A percentile compares a stretch with the other conserved stretches of the same genome.
phyloP scores from a whole-genome alignment of 306 rosid genomes.

The Ormosia emarginata region DNA sequence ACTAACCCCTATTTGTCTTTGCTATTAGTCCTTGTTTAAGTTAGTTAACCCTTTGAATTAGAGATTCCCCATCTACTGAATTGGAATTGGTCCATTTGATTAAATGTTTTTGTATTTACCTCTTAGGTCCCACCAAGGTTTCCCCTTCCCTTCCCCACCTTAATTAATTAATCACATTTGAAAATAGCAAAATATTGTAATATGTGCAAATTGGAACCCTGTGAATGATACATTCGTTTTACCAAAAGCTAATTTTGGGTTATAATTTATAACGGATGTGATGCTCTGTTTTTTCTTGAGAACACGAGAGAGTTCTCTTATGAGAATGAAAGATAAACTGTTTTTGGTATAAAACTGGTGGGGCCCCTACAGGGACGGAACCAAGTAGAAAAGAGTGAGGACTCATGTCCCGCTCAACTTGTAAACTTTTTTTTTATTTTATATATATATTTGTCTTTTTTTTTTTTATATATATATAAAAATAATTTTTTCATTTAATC shows the following conservation, averaged over 20 bases:
- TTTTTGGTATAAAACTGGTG: not conserved
- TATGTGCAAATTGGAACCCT: not conserved
- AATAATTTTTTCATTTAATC: too few species aligned
- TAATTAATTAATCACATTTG: not conserved
- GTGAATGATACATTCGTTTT: not conserved
- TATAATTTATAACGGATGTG: conserved; percentile 2
- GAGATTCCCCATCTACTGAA: not conserved
- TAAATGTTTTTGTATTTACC: not conserved
- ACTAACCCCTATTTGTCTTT: not conserved
- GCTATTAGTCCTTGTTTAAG: not conserved
- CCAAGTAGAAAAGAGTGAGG: too few species aligned
- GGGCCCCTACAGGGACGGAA: too few species aligned
- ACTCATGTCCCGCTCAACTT: too few species aligned
- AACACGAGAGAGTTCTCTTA: not conserved
- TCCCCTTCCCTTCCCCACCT: not conserved
- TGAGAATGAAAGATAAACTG: not conserved
- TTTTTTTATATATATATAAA: too few species aligned
- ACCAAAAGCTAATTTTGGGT: conserved; percentile 11
- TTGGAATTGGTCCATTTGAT: conserved; percentile 10
- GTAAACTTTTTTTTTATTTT: too few species aligned
- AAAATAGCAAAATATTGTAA: not conserved
- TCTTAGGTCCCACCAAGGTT: conserved; percentile 8
- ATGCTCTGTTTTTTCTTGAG: not conserved
- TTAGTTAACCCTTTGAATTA: not conserved
- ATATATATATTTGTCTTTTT: too few species aligned